Percentiles rank a stretch among this genome's conserved stretches.
Evolutionary conservation across 169 alveolate species (phyloP).

Genomic region (Babesia bovis): DNA sequence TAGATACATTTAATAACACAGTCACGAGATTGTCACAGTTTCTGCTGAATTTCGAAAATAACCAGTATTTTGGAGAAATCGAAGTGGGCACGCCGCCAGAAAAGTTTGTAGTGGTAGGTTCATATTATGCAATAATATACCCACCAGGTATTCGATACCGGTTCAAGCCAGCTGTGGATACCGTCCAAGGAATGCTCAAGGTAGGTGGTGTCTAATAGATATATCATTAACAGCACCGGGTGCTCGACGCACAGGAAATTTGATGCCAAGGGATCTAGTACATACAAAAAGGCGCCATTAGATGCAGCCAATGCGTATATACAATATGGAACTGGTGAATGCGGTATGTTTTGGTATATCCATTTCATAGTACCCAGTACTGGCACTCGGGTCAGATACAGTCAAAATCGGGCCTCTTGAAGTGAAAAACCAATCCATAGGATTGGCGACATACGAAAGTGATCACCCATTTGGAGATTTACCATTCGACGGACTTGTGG

Average conservation of each 20-base stretch:
- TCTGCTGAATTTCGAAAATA: conserved; percentile 84
- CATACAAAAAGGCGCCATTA: conserved; percentile 55
- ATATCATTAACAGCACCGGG: conserved; percentile 73
- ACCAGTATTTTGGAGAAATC: conserved; percentile 88
- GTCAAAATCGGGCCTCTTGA: conserved; percentile 71
- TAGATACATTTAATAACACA: neutral
- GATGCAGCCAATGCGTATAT: conserved; percentile 68
- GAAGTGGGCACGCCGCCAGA: conserved; percentile 86
- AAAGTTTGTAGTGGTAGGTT: conserved; percentile 82
- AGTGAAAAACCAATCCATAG: conserved; percentile 84
- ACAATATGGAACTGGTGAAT: conserved; percentile 79
- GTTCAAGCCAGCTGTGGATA: conserved; percentile 86
- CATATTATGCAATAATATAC: no score
- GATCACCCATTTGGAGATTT: conserved; percentile 85
- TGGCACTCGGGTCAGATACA: conserved; percentile 72
- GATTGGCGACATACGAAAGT: conserved; percentile 85
- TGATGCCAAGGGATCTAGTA: conserved; percentile 76
- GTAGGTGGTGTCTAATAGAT: neutral
- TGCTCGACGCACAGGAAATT: conserved; percentile 83
- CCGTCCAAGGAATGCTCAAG: conserved; percentile 83
- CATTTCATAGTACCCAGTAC: conserved; percentile 30
- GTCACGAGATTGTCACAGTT: conserved; percentile 56
- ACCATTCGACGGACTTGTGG: conserved; percentile 92
- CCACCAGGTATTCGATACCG: conserved; percentile 83
- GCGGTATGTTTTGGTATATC: conserved; percentile 36